phyloP scores from a whole-genome alignment of 2,329 filamentous ascomycete genomes.

The Penicillium sp. region DNA sequence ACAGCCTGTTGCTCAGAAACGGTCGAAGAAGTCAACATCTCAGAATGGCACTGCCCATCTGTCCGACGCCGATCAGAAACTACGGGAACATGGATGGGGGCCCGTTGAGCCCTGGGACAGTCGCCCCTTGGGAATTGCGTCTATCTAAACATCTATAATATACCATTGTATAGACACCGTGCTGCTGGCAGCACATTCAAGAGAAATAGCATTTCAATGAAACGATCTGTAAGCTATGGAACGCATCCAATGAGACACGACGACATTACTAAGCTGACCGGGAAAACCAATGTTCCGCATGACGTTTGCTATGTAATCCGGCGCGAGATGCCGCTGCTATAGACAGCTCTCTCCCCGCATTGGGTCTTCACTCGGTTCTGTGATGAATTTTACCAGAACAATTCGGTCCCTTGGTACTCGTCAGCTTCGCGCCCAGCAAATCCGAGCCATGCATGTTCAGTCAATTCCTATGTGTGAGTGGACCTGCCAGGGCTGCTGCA shows the following conservation, averaged over 20 bases:
- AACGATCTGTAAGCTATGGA: neutral
- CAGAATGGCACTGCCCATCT: constrained; percentile 2
- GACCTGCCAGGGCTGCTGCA: neutral
- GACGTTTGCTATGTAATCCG: constrained; percentile 20
- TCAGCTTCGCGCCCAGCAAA: constrained; percentile 10
- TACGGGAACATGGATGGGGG: constrained; percentile 32
- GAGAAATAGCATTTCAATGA: neutral
- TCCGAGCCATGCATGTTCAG: constrained; percentile 50
- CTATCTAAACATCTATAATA: constrained; percentile 14
- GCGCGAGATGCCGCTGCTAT: neutral
- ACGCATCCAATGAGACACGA: constrained; percentile 6
- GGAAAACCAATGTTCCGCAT: constrained; percentile 15
- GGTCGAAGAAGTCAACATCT: constrained; percentile 1
- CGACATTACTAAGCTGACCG: constrained; percentile 8
- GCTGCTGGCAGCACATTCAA: constrained; percentile 22
- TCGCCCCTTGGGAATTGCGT: constrained; percentile 34
- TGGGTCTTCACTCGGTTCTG: constrained; percentile 4
- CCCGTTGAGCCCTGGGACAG: constrained; percentile 30
- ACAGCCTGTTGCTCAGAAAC: neutral
- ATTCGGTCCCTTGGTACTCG: constrained; percentile 16
- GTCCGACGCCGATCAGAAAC: constrained; percentile 17
- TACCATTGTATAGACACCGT: neutral
- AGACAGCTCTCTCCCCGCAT: constrained; percentile 17
- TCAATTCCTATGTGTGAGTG: constrained; percentile 55
- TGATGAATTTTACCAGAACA: constrained; percentile 32